These are phyloP conservation scores for Fusarium sp. DNA, from an alignment of 2,329 filamentous ascomycete genomes.

Conservation along the genomic window DNA sequence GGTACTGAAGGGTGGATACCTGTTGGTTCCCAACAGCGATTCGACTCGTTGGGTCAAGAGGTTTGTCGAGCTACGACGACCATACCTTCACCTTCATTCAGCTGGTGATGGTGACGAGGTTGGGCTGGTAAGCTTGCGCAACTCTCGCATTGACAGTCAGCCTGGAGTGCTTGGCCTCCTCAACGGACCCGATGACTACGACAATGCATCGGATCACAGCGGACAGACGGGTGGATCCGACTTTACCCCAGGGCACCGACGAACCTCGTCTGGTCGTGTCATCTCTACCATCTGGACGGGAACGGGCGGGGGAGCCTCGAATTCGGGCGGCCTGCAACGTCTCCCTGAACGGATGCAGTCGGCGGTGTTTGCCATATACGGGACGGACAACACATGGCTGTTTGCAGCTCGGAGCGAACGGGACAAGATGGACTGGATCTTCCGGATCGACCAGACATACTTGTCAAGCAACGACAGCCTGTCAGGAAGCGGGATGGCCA, in stretches of 20 bases:
- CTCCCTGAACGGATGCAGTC: slow-evolving; percentile 67
- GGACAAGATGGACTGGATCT: slow-evolving; percentile 97
- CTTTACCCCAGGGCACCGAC: slow-evolving; percentile 57
- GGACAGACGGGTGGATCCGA: slow-evolving; percentile 46
- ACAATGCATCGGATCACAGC: slow-evolving; percentile 47
- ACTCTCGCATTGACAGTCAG: slow-evolving; percentile 89
- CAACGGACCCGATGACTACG: slow-evolving; percentile 56
- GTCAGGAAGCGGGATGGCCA: slow-evolving; percentile 49
- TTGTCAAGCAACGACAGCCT: slow-evolving; percentile 57
- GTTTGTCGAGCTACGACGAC: slow-evolving; percentile 89
- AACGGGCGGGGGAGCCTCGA: slow-evolving; percentile 47
- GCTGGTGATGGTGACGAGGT: slow-evolving; percentile 88
- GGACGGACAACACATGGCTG: slow-evolving; percentile 91
- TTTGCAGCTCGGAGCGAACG: slow-evolving; percentile 89
- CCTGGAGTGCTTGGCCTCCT: slow-evolving; percentile 85
- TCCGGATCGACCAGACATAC: slow-evolving; percentile 86
- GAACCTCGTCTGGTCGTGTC: slow-evolving; percentile 60
- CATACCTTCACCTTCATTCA: slow-evolving; percentile 90
- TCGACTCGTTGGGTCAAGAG: slow-evolving; percentile 87
- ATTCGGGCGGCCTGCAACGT: slow-evolving; percentile 55
- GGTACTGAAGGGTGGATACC: slow-evolving; percentile 84
- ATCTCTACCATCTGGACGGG: slow-evolving; percentile 65
- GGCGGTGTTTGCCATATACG: slow-evolving; percentile 93
- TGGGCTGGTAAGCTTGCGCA: slow-evolving; percentile 84
- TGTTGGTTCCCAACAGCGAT: slow-evolving; percentile 83